Percentiles rank a stretch among this genome's conserved stretches.
These are phyloP conservation scores for Plasmodium knowlesi DNA, from an alignment of 169 alveolate species.

Conservation along the genomic window DNA sequence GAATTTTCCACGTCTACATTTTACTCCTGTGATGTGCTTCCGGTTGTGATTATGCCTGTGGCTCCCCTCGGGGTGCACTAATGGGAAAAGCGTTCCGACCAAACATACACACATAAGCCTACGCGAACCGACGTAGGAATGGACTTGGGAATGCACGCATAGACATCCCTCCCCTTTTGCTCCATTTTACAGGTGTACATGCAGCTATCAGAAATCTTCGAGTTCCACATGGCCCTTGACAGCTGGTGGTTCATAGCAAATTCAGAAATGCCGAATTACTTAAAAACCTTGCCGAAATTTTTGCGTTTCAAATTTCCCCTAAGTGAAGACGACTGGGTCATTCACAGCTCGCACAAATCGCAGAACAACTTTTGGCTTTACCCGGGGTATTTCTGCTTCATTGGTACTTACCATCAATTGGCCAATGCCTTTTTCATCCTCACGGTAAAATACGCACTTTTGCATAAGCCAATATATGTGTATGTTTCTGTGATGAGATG, in stretches of 20 bases:
- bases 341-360: constrained; percentile 56
- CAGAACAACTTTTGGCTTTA: constrained; percentile 81
- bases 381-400: constrained; percentile 83
- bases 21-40: constrained; percentile 21
- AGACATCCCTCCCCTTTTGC: background rate
- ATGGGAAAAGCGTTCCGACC: background rate
- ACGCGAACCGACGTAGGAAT: constrained; percentile 65
- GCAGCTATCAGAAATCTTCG: constrained; percentile 83
- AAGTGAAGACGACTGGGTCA: constrained; percentile 77
- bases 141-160: too few relatives aligned
- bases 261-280: constrained; percentile 78
- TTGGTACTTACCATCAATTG: constrained; percentile 83
- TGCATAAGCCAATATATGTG: constrained; percentile 33
- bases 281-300: constrained; percentile 74
- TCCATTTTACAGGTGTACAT: constrained; percentile 72
- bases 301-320: constrained; percentile 79
- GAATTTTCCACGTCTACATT: background rate
- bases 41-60: background rate
- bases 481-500: constrained; percentile 74
- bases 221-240: constrained; percentile 83
- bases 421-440: constrained; percentile 81
- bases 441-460: constrained; percentile 77
- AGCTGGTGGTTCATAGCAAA: constrained; percentile 86
- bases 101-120: background rate
- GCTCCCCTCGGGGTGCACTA: background rate